phyloP scores from a whole-genome alignment of 768 basidiomycete genomes.

The Termitomyces eurrhizus region DNA sequence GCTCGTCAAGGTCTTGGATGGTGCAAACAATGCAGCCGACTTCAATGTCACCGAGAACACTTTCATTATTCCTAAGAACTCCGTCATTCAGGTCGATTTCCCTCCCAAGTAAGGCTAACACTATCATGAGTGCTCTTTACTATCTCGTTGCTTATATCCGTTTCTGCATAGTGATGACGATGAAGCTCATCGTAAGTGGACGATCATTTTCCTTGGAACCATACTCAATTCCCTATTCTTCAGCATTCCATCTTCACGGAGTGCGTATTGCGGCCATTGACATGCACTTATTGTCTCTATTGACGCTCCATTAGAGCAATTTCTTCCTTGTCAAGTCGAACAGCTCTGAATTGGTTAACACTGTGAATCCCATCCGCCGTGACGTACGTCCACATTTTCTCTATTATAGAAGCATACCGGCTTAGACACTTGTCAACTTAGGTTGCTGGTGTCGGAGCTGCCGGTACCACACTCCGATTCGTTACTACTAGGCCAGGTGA shows the following conservation, averaged over 20 bases:
- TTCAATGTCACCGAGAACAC: slow-evolving; percentile 33
- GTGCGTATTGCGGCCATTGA: slow-evolving; percentile 12
- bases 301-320: slow-evolving; percentile 22
- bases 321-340: slow-evolving; percentile 38
- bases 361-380: slow-evolving; percentile 44
- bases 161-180: slow-evolving; percentile 19
- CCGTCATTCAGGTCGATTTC: slow-evolving; percentile 35
- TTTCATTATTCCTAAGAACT: slow-evolving; percentile 33
- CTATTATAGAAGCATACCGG: neutral
- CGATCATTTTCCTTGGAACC: no score
- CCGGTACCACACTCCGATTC: slow-evolving; percentile 41
- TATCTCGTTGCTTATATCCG: neutral
- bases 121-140: no score
- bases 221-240: neutral
- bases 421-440: neutral
- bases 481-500: slow-evolving; percentile 50
- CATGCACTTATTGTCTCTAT: neutral
- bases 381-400: slow-evolving; percentile 14
- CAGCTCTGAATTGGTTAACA: slow-evolving; percentile 25
- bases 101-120: slow-evolving; percentile 17
- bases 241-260: slow-evolving; percentile 30
- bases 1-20: slow-evolving; percentile 32
- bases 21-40: slow-evolving; percentile 23
- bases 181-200: slow-evolving; percentile 24
- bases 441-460: slow-evolving; percentile 16